These are phyloP conservation scores for Didymella sp. DNA, from an alignment of 2,329 filamentous ascomycete genomes.

Conservation along the genomic window DNA sequence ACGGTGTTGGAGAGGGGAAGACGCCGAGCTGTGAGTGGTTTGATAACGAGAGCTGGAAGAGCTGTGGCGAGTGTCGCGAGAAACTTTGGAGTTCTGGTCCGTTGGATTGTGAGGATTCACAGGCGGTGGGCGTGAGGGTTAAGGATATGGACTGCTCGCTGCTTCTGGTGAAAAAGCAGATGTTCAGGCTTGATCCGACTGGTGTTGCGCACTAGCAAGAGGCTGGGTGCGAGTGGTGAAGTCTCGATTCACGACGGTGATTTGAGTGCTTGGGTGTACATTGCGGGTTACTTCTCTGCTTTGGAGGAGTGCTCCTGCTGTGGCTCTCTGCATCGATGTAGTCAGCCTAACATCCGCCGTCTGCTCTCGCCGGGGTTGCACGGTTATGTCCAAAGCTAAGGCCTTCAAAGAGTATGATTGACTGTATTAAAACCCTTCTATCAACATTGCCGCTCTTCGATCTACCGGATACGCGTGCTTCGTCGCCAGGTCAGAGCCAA, in stretches of 20 bases:
- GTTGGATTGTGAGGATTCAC: slow-evolving; percentile 4
- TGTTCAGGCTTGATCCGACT: neutral
- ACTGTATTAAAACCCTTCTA: neutral
- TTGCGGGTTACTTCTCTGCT: too few relatives aligned
- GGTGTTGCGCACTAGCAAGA: too few relatives aligned
- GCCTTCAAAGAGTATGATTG: too few relatives aligned
- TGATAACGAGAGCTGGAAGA: slow-evolving; percentile 22
- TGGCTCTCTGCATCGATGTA: too few relatives aligned
- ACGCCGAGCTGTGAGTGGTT: slow-evolving; percentile 20
- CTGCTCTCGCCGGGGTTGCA: too few relatives aligned
- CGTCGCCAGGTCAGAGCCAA: neutral
- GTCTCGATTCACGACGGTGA: too few relatives aligned
- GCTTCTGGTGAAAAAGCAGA: neutral
- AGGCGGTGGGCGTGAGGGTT: neutral
- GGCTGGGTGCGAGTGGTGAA: too few relatives aligned
- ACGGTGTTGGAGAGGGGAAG: too few relatives aligned
- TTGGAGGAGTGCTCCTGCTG: too few relatives aligned
- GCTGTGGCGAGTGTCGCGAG: slow-evolving; percentile 29
- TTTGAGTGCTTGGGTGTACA: too few relatives aligned
- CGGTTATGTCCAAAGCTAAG: too few relatives aligned
- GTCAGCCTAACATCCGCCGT: too few relatives aligned
- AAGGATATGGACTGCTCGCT: slow-evolving; percentile 11
- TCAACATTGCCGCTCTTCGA: neutral
- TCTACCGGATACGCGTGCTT: neutral
- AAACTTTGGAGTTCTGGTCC: slow-evolving; percentile 8